Evolutionary conservation across 169 alveolate genomes (phyloP), one percentile per base, ranked within the genome.

Genomic region (Babesia bigemina): DNA sequence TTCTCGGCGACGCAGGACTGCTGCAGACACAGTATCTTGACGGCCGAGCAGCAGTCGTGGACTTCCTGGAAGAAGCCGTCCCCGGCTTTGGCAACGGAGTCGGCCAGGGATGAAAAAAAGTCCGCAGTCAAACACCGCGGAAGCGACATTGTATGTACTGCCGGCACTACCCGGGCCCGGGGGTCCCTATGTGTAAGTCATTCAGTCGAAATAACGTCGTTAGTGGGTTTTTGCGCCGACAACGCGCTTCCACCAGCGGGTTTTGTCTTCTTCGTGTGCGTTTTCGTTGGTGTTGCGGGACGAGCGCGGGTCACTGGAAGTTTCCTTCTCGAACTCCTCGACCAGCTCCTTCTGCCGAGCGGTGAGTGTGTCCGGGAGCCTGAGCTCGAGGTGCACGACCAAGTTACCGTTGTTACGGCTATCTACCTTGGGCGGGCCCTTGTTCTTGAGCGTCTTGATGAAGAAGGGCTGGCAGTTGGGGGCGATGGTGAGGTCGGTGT

Each of bases 401-500:
- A 91, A 63, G 62, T 93, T 91, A 2, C 97, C 97, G 58, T 86
- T 74, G 42, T 70, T 88, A n/a, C 90, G 79, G 22, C 91, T 84
- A 59, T 88, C 94, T 24, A 90, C 78, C 52, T 88, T 85, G 33
- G 94, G 92, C 52, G 97, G 97, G 10, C 97, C 97, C 53, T 81
- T 86, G 16, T 92, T 93, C 50, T 85, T 91, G 44, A 93, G 69
- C 16, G 94, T 82, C 62, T 83, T 85, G 66, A 91, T 90, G 45
- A 88, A 75, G 21, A 60, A 75, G 6, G 97, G 96, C 63, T 92
- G 84, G 0, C 96, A 79, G 62, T 85, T 86, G 14, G 97, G 94
- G 49, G 88, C 79, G 21, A 93, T 48, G 12, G 86, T 55, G 29
- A 92, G 75, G 42, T 81, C 91, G 61, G 92, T 85, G 58, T 44